These are phyloP conservation scores for Pythium myriotylum DNA, from an alignment of 352 stramenopile species.

Conservation along the genomic window DNA sequence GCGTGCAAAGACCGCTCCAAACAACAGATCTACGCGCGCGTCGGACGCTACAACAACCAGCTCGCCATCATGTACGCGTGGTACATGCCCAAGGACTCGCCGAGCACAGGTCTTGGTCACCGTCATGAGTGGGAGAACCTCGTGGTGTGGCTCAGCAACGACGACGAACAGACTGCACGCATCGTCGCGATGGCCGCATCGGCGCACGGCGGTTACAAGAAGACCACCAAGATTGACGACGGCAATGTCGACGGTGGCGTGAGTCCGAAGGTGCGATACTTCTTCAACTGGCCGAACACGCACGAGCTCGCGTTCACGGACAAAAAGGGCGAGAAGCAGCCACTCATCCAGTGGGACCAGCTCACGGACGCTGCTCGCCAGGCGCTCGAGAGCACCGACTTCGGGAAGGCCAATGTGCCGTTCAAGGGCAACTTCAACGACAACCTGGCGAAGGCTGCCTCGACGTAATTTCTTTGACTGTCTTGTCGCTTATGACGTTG, in stretches of 20 bases:
- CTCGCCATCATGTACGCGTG: slow-evolving; percentile 40
- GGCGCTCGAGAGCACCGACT: slow-evolving; percentile 27
- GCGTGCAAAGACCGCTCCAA: slow-evolving; percentile 24
- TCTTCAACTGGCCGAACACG: slow-evolving; percentile 21
- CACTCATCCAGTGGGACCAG: slow-evolving; percentile 31
- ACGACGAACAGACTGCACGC: too few relatives aligned
- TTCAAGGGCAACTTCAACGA: too few relatives aligned
- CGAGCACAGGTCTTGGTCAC: slow-evolving; percentile 33
- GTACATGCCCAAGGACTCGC: slow-evolving; percentile 50
- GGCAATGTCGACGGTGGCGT: slow-evolving; percentile 10
- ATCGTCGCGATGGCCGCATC: slow-evolving; percentile 18
- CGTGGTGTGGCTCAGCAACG: slow-evolving; percentile 45
- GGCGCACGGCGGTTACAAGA: slow-evolving; percentile 22
- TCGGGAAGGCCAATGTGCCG: slow-evolving; percentile 27
- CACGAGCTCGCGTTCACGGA: slow-evolving; percentile 23
- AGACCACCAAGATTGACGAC: slow-evolving; percentile 12
- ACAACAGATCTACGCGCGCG: slow-evolving; percentile 30
- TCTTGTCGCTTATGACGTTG: neutral
- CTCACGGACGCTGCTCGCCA: slow-evolving; percentile 22
- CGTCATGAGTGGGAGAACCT: slow-evolving; percentile 41
- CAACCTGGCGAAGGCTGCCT: slow-evolving; percentile 27
- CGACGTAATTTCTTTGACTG: slow-evolving; percentile 11
- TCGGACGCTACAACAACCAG: slow-evolving; percentile 30
- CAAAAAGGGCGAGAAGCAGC: slow-evolving; percentile 22
- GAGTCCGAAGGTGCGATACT: slow-evolving; percentile 19